Evolutionary conservation across 1,284 basidiomycete species (phyloP).

Genomic region (Caloboletus firmus): DNA sequence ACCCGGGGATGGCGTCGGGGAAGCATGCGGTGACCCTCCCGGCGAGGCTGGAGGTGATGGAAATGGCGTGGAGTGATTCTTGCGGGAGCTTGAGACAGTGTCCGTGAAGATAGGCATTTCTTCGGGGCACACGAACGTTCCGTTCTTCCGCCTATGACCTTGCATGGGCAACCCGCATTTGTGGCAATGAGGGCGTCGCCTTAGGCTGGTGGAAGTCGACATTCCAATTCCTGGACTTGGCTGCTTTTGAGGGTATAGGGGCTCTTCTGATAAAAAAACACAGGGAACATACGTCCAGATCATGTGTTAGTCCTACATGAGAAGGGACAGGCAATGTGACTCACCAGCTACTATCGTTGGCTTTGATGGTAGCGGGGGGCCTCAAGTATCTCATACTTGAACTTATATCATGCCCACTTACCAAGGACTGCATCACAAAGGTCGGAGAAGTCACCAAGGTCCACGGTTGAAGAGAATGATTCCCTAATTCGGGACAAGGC

Average conservation of each 20-base stretch:
- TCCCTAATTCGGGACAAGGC: slow-evolving; percentile 27
- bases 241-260: slow-evolving; percentile 4
- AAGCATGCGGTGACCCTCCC: slow-evolving; percentile 21
- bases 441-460: slow-evolving; percentile 1
- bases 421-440: slow-evolving; percentile 4
- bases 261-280: slow-evolving; percentile 1
- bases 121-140: slow-evolving; percentile 30
- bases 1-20: slow-evolving; percentile 12
- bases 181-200: slow-evolving; percentile 36
- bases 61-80: slow-evolving; percentile 29
- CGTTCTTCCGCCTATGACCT: slow-evolving; percentile 34
- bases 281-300: not conserved
- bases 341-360: slow-evolving; percentile 27
- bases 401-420: slow-evolving; percentile 27
- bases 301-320: slow-evolving; percentile 4
- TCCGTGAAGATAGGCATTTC: slow-evolving; percentile 17
- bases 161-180: slow-evolving; percentile 37
- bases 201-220: slow-evolving; percentile 33
- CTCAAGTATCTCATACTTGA: slow-evolving; percentile 1
- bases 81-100: slow-evolving; percentile 12
- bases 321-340: slow-evolving; percentile 8
- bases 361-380: slow-evolving; percentile 25
- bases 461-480: slow-evolving; percentile 16
- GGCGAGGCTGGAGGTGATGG: slow-evolving; percentile 33
- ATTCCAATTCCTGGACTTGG: slow-evolving; percentile 13